Base-by-base conservation (phyloP, 2,329 filamentous ascomycete species). In the Ophiostoma sp. region DNA sequence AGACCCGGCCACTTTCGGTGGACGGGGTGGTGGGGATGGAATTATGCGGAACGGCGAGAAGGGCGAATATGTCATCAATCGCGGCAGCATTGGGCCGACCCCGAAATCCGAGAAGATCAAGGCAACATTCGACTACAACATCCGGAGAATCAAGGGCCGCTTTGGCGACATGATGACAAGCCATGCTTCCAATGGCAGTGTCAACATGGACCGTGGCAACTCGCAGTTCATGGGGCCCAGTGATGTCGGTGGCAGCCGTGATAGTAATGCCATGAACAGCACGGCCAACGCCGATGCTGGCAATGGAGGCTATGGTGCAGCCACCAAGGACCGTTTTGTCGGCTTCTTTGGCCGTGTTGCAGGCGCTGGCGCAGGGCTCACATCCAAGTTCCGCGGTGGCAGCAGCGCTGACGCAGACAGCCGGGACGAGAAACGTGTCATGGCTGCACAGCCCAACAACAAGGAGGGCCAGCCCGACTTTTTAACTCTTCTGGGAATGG, bases 151-250 rank as follows among this genome's bases (percentile, higher is more conserved):
- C 36, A 80, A 81, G 11, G 82, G 80, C 22, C 79, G 80, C 4
- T 75, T 85, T 42, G 78, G 78, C 64, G 76, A 77, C 31, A 71
- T 82, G 59, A 75, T 82, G 64, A 74, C 77, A n/a, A 73, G 76
- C 36, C 63, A 69, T 2, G 22, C 70, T 12, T 50, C 22, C n/a
- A 68, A 45, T 61, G 61, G 64, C n/a, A 36, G 33, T 75, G 79
- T 63, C 80, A 84, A 88, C 73, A 81, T 88, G 75, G 84, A 88
- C 78, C 82, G 85, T 66, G 85, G 86, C 7, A 87, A 85, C 76
- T 87, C 87, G 9, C 87, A 88, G 76, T 87, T 86, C 75, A 80
- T 83, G 74, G 81, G 83, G 31, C 72, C 78, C 1, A 73, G 76
- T 70, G 74, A 48, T 19, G 31, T 8, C 42, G 19, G 19, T 17